Percentiles rank a stretch among this genome's conserved stretches.
Evolutionary conservation across 495 filamentous ascomycete species (phyloP).

Genomic region (Apodospora peruviana): DNA sequence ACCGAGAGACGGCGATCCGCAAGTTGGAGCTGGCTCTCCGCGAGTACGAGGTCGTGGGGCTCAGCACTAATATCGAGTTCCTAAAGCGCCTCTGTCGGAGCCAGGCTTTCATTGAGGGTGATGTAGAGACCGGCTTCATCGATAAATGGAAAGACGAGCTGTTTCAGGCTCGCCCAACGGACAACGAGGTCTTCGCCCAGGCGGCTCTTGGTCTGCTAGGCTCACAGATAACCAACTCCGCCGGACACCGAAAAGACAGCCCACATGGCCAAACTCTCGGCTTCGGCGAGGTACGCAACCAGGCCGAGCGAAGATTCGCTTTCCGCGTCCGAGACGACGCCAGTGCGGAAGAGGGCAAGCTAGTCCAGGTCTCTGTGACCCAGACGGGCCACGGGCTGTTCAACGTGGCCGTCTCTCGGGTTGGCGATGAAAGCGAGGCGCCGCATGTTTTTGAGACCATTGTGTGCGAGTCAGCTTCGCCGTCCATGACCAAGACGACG

Average conservation of each 20-base stretch:
- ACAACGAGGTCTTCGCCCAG: conserved; percentile 70
- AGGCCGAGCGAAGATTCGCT: conserved; percentile 46
- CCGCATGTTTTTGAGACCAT: conserved; percentile 39
- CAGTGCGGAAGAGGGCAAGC: conserved; percentile 38
- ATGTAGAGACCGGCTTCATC: conserved; percentile 96
- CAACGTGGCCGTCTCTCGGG: conserved; percentile 57
- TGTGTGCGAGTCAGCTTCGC: conserved; percentile 27
- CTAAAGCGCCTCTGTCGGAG: conserved; percentile 78
- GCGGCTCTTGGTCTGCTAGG: conserved; percentile 68
- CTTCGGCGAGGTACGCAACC: conserved; percentile 39
- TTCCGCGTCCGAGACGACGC: conserved; percentile 44
- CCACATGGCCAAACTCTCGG: conserved; percentile 49
- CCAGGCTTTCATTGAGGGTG: conserved; percentile 74
- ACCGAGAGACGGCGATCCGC: conserved; percentile 73
- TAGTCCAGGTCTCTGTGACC: conserved; percentile 53
- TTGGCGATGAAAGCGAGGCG: conserved; percentile 20
- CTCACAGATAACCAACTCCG: conserved; percentile 18
- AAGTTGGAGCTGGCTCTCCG: conserved; percentile 78
- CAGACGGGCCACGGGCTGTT: conserved; percentile 60
- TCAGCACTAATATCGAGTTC: conserved; percentile 95
- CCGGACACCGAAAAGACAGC: conserved; percentile 9
- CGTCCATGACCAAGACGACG: conserved; percentile 24
- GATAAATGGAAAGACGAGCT: conserved; percentile 75
- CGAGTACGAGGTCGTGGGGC: conserved; percentile 87
- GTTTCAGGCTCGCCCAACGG: conserved; percentile 49